Evolutionary conservation across 805 yeast genomes (phyloP).

Genomic region (Spathaspora sp.): DNA sequence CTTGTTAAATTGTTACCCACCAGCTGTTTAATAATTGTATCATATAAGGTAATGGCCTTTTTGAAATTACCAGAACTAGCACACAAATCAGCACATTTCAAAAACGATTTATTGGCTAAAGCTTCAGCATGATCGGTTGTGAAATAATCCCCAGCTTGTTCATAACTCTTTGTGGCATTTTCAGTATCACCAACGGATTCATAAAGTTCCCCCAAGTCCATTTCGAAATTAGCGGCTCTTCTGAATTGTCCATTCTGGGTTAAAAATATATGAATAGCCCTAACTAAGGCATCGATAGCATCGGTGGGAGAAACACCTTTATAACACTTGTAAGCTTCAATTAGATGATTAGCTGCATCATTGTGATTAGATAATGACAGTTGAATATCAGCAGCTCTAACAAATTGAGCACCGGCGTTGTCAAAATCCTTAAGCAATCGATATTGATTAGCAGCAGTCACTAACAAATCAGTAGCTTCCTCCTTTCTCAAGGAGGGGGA

Average conservation of each 20-base stretch:
- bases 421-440: constrained; percentile 68
- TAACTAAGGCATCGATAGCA: constrained; percentile 72
- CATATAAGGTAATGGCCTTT: constrained; percentile 74
- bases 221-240: constrained; percentile 90
- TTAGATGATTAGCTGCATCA: constrained; percentile 85
- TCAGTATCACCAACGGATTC: constrained; percentile 66
- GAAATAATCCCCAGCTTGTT: constrained; percentile 95
- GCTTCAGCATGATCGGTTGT: constrained; percentile 92
- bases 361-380: constrained; percentile 72
- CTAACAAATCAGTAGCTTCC: constrained; percentile 87
- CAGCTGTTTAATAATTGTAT: constrained; percentile 72
- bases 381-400: constrained; percentile 81
- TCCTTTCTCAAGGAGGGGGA: constrained; percentile 64
- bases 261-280: constrained; percentile 74
- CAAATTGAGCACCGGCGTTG: constrained; percentile 79
- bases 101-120: constrained; percentile 77
- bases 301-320: constrained; percentile 68
- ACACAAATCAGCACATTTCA: constrained; percentile 85
- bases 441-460: constrained; percentile 91
- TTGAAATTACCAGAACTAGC: constrained; percentile 67
- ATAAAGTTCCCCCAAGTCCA: constrained; percentile 84
- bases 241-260: constrained; percentile 92
- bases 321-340: constrained; percentile 88
- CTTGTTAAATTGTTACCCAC: constrained; percentile 70
- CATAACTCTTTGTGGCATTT: constrained; percentile 74